phyloP scores from a whole-genome alignment of 2,329 filamentous ascomycete species.

The Cladosporium cucumerinum region DNA sequence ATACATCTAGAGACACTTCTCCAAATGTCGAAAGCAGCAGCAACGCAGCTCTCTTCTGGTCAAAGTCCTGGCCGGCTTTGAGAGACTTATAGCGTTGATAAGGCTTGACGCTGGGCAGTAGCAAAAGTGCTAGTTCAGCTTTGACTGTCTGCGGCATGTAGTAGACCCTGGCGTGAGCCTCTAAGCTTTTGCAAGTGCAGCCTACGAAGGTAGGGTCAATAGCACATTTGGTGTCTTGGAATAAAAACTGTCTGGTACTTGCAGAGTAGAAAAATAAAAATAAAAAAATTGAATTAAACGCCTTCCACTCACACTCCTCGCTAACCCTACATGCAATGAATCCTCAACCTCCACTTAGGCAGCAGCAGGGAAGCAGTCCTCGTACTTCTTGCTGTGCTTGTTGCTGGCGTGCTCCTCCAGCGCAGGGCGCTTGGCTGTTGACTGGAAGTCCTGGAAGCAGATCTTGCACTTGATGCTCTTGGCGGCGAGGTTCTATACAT shows the following conservation, averaged over 20 bases:
- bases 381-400: slow-evolving; percentile 70
- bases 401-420: slow-evolving; percentile 69
- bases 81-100: neutral
- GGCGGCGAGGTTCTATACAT: slow-evolving; percentile 65
- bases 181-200: neutral
- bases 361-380: slow-evolving; percentile 59
- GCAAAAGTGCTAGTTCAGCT: neutral
- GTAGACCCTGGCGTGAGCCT: neutral
- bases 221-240: neutral
- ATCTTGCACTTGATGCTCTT: slow-evolving; percentile 73
- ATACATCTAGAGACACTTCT: neutral
- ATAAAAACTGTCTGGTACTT: neutral
- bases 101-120: neutral
- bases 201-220: neutral
- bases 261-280: neutral
- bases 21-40: neutral
- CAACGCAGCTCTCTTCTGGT: neutral
- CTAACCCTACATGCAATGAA: neutral
- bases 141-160: neutral
- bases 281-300: neutral
- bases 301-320: neutral
- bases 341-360: neutral
- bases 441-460: slow-evolving; percentile 76
- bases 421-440: slow-evolving; percentile 69
- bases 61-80: too few species aligned